Base-by-base conservation (phyloP, 306 rosid genomes). In the Fagus sylvatica region DNA sequence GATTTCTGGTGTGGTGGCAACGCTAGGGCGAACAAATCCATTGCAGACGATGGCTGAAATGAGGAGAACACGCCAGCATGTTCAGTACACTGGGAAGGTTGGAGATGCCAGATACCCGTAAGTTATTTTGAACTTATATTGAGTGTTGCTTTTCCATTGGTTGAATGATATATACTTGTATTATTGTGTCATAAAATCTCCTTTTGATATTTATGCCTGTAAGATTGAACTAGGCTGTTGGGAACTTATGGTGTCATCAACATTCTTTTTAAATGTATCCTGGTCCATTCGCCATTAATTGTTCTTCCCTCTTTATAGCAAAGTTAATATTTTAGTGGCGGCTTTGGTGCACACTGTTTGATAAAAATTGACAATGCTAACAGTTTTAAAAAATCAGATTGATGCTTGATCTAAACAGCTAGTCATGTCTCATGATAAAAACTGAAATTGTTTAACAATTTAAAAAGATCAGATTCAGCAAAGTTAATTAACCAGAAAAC, bases 31-130 rank as follows among this genome's bases (percentile, higher is more conserved):
- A 72, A 86, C 98, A 33, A 96, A 96, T 85, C 98, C 98, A 2
- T 82, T 96, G 62, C 99, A 96, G 73, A 93, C 99, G 55, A 79
- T 88, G 88, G 91, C 89, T 22, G 98, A 96, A 59, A 69, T 96
- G 89, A 87, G 99, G 79, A 93, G 89, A 77, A 88, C 96, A n/a
- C 91, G 99, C 77, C 99, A 96, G 82, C 99, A 93, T 53, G 99
- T 93, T 76, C 89, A 77, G 71, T 96, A 96, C 81, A 91, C 98
- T 0, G 99, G 98, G 77, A 96, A 90, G 81, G 99, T 91, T 72
- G 99, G 99, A 64, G 99, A 93, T 85, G 98, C 98, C 48, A 91
- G 99, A 93, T 96, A 91, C 83, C 98, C 98, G 99, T 96, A 82
- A 91, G 98, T 89, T 67, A 49, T 76, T 79, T 79, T 72, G 12